Percentiles rank a stretch among this genome's conserved stretches.
Conservation (phyloP, 129 eudicot species). For the Pseudognaphalium luteoalbum region DNA sequence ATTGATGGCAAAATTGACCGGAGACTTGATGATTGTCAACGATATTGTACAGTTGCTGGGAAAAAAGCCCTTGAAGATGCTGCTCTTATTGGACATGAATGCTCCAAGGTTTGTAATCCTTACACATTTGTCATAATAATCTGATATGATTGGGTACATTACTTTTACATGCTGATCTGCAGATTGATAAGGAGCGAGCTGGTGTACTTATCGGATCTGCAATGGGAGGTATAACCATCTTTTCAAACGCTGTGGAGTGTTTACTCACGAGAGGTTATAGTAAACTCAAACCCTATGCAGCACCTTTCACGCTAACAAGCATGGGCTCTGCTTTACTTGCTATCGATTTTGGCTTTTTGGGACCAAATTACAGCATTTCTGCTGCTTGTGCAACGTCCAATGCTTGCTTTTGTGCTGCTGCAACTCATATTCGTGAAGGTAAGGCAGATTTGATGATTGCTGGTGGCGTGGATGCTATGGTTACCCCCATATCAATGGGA, state of each 20-base stretch:
- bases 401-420: not conserved
- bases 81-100: not conserved
- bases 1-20: not conserved
- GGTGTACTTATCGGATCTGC: not conserved
- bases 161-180: not conserved
- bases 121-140: not conserved
- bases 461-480: not conserved
- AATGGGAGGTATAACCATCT: not conserved
- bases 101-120: not conserved
- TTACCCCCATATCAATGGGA: not conserved
- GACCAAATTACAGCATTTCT: not conserved
- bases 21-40: not conserved
- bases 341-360: not conserved
- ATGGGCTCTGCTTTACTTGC: not conserved
- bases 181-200: not conserved
- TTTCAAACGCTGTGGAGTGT: not conserved
- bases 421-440: not conserved
- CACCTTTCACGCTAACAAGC: not conserved
- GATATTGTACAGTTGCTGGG: not conserved
- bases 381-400: not conserved
- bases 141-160: not conserved
- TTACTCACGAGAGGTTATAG: not conserved
- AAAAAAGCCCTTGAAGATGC: not conserved
- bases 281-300: not conserved
- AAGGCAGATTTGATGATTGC: not conserved